These are phyloP conservation scores for Pleurotus giganteus DNA, from an alignment of 768 basidiomycete genomes.

Conservation along the genomic window DNA sequence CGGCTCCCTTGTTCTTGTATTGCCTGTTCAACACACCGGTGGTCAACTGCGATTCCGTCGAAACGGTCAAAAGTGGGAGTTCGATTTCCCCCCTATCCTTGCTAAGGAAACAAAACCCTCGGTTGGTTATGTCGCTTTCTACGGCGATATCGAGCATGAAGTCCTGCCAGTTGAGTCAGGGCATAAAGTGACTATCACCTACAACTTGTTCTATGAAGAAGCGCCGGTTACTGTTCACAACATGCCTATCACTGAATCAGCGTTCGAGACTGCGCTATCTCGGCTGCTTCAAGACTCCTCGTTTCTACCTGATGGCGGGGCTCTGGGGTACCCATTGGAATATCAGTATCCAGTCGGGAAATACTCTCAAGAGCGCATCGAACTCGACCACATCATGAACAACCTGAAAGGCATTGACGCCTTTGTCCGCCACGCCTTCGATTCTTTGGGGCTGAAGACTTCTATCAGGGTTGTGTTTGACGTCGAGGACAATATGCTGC, in stretches of 20 bases:
- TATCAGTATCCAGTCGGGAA: slow-evolving; percentile 32
- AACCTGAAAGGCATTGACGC: slow-evolving; percentile 29
- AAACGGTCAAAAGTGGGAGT: slow-evolving; percentile 25
- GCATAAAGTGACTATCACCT: slow-evolving; percentile 39
- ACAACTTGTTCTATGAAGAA: slow-evolving; percentile 26
- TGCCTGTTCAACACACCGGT: slow-evolving; percentile 42
- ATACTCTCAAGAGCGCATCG: not conserved
- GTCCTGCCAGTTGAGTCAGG: slow-evolving; percentile 38
- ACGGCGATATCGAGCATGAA: slow-evolving; percentile 43
- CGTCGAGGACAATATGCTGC: not conserved
- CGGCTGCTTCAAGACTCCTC: slow-evolving; percentile 27
- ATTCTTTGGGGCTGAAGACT: slow-evolving; percentile 14
- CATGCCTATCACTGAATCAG: not conserved
- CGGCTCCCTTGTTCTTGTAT: slow-evolving; percentile 45
- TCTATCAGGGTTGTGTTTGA: slow-evolving; percentile 20
- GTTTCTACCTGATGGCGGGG: slow-evolving; percentile 38
- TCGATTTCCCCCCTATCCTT: slow-evolving; percentile 32
- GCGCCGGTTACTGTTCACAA: not conserved
- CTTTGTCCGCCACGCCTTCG: slow-evolving; percentile 19
- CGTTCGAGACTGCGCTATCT: slow-evolving; percentile 14
- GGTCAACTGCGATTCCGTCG: slow-evolving; percentile 35
- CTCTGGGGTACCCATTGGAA: slow-evolving; percentile 36
- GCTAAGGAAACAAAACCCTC: not conserved
- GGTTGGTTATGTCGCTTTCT: slow-evolving; percentile 38
- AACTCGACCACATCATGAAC: not conserved